Evolutionary conservation across 768 basidiomycete genomes (phyloP).

Genomic region (Tulasnella sp.): DNA sequence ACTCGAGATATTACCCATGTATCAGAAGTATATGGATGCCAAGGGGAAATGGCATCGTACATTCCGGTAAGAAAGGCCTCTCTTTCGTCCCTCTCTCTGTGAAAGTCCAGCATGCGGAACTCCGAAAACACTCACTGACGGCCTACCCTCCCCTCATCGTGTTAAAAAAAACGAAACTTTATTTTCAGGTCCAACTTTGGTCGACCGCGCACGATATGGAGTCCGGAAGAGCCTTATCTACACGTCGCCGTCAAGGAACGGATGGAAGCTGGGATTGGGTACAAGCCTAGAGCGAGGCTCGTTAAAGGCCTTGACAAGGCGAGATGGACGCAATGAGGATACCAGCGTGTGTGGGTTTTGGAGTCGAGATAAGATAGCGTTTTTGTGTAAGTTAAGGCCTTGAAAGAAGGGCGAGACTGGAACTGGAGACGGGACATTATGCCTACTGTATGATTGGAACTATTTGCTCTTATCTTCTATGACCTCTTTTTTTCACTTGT

Average conservation of each 20-base stretch:
- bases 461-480: too few species aligned
- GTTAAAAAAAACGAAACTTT: too few species aligned
- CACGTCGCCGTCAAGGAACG: conserved; percentile 16
- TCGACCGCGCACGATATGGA: not conserved
- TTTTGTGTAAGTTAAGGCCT: too few species aligned
- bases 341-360: too few species aligned
- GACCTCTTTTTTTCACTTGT: too few species aligned
- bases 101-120: too few species aligned
- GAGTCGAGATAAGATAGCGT: too few species aligned
- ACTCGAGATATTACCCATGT: conserved; percentile 17
- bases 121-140: too few species aligned
- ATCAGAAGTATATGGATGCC: conserved; percentile 2
- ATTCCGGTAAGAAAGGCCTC: not conserved
- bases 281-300: conserved; percentile 1
- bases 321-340: not conserved
- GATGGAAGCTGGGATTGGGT: conserved; percentile 15
- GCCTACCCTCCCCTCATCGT: too few species aligned
- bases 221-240: not conserved
- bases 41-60: conserved; percentile 8
- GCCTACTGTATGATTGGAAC: too few species aligned
- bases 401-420: too few species aligned
- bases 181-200: conserved; percentile 1
- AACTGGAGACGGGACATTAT: too few species aligned
- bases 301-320: not conserved
- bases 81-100: not conserved